A percentile compares a stretch with the other conserved stretches of the same genome.
These are phyloP conservation scores for Cadophora sp. DNA, from an alignment of 2,329 filamentous ascomycete genomes.

Conservation along the genomic window DNA sequence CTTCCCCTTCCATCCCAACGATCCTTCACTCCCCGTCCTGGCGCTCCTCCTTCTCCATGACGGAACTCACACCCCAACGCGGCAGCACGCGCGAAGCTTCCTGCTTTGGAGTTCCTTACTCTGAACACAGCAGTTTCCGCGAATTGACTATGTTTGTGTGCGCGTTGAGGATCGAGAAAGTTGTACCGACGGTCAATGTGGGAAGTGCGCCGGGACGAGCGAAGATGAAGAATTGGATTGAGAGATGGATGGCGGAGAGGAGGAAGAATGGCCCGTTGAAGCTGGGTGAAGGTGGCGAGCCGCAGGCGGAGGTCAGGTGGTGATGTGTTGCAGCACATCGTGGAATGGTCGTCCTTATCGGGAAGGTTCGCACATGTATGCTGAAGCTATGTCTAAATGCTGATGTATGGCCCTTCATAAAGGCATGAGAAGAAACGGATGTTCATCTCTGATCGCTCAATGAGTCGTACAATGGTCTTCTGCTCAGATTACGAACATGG, in stretches of 20 bases:
- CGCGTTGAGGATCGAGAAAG: conserved; percentile 82
- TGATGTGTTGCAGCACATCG: conserved; percentile 12
- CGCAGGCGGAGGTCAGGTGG: conserved; percentile 41
- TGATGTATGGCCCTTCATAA: too few species aligned
- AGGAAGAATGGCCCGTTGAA: conserved; percentile 59
- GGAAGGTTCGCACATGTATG: too few species aligned
- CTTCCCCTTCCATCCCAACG: conserved; percentile 66
- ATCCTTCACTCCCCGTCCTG: conserved; percentile 69
- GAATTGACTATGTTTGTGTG: conserved; percentile 95
- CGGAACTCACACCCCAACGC: conserved; percentile 79
- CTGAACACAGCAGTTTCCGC: conserved; percentile 92
- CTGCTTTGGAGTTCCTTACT: conserved; percentile 95
- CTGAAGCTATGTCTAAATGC: too few species aligned
- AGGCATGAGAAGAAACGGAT: too few species aligned
- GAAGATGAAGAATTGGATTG: conserved; percentile 70
- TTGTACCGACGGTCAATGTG: conserved; percentile 93
- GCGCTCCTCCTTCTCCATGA: conserved; percentile 74
- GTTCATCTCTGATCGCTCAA: too few species aligned
- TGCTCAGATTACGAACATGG: too few species aligned
- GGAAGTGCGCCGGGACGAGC: conserved; percentile 62
- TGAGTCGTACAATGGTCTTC: too few species aligned
- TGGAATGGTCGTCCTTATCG: neutral
- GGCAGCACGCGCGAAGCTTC: conserved; percentile 83
- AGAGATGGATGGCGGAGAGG: conserved; percentile 66
- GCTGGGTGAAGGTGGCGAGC: conserved; percentile 38